phyloP scores from a whole-genome alignment of 257 asterid genomes.

The Ligustrum vulgare region DNA sequence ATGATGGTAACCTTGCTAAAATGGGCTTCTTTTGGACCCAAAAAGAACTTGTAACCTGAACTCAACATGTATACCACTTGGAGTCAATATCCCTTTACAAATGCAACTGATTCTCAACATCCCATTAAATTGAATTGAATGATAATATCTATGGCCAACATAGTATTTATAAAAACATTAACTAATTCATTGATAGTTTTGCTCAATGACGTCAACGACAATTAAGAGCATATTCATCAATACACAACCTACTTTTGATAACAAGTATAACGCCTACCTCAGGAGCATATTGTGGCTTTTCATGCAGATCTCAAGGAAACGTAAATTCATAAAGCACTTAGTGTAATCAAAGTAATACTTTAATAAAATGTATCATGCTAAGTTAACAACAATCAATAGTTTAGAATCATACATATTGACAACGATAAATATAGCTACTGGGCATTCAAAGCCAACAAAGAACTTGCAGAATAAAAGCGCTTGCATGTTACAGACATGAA shows the following conservation, averaged over 20 bases:
- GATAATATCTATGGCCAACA: neutral
- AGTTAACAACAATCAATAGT: neutral
- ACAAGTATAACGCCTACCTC: neutral
- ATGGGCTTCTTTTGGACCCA: neutral
- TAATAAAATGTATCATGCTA: neutral
- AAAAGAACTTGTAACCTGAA: neutral
- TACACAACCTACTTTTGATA: neutral
- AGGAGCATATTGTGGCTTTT: neutral
- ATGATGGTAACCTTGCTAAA: neutral
- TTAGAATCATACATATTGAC: too few relatives aligned
- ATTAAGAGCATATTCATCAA: neutral
- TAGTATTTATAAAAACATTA: neutral
- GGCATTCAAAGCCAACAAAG: neutral
- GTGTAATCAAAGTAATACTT: neutral
- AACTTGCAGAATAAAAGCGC: conserved; percentile 4
- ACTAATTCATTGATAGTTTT: neutral
- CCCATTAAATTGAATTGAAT: neutral
- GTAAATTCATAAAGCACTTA: too few relatives aligned
- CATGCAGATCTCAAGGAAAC: neutral
- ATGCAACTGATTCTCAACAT: neutral
- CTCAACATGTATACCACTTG: neutral
- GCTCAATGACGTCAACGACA: neutral
- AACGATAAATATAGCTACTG: neutral
- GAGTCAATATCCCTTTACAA: neutral
- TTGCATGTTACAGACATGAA: neutral